Evolutionary conservation across 1,284 basidiomycete species (phyloP).

Genomic region (Trichosporon faecale): DNA sequence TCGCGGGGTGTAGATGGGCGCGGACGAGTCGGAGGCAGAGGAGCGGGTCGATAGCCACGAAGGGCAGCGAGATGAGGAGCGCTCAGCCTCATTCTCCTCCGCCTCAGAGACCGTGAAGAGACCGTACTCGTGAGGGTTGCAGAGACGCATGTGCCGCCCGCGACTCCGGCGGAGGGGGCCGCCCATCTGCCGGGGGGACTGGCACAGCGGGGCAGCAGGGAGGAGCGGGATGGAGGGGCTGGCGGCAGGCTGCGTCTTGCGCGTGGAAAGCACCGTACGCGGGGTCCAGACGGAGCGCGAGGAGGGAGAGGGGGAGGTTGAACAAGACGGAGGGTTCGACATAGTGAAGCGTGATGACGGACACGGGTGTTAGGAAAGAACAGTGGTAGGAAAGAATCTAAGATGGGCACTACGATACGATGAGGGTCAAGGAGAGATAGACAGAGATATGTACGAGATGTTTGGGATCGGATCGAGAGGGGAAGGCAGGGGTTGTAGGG

Average conservation of each 20-base stretch:
- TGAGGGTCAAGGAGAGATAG: not conserved
- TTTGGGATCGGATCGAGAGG: not conserved
- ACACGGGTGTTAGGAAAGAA: not conserved
- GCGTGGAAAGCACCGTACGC: not conserved
- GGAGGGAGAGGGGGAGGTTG: not conserved
- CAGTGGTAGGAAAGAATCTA: not conserved
- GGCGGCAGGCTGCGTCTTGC: not conserved
- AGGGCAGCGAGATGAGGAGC: not conserved
- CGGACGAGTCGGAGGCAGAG: slow-evolving; percentile 1
- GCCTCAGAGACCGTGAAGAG: slow-evolving; percentile 41
- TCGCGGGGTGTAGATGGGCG: slow-evolving; percentile 7
- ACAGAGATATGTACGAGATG: not conserved
- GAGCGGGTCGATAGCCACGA: slow-evolving; percentile 1
- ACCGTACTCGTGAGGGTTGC: slow-evolving; percentile 32
- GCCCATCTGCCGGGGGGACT: not conserved
- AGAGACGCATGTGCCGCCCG: slow-evolving; percentile 33
- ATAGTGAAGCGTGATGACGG: not conserved
- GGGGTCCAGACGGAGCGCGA: not conserved
- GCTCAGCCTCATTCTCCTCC: slow-evolving; percentile 21
- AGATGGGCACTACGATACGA: not conserved
- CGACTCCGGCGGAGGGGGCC: slow-evolving; percentile 29
- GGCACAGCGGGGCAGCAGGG: not conserved
- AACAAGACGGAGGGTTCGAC: not conserved
- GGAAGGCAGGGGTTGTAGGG: not conserved
- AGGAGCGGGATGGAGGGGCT: slow-evolving; percentile 3